Evolutionary conservation across 2,329 filamentous ascomycete species (phyloP), one percentile per base, ranked within the genome.

Genomic region (Aspergillus oerlinghausenensis): DNA sequence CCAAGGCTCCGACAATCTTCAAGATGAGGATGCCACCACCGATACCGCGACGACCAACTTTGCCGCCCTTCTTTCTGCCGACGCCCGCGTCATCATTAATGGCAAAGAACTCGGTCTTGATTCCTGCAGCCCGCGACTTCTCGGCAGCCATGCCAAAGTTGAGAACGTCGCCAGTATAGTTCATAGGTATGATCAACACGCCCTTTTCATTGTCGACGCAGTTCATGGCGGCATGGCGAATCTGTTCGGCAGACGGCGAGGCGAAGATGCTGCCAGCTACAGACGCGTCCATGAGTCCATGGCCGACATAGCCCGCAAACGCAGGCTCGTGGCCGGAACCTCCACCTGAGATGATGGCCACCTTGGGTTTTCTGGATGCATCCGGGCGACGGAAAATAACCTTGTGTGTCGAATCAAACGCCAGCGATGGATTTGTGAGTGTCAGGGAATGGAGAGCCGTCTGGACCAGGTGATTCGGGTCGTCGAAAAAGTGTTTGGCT

Each of bases 141-240:
- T 97, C 93, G 8, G 94, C 90, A 0, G 88, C 92, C 83, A 97
- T 88, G 55, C 92, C 92, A 70, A 97, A 97, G 76, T 96, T 95
- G 64, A 97, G 82, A 54, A 96, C 84, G 71, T 92, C 89, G 40
- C 89, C 89, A 1, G 91, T 96, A 74, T 96, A 96, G 73, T 97
- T 97, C 90, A 96, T 96, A 29, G 96, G 89, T 5, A 92, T 87
- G n/a, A 96, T 88, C 43, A 97, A 73, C 1, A 96, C 88, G 25
- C 92, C 93, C 60, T 84, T 83, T 48, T 83, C 80, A 3, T 82
- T 82, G 59, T 89, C 85, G 3, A 96, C 88, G 21, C 89, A 82
- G 45, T 85, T 83, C 68, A 87, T 83, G 53, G 95, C 88, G 57
- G 87, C 90, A 63, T 84, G 80, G 55, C 90, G 84, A 54, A 97